A percentile compares a stretch with the other conserved stretches of the same genome.
Evolutionary conservation across 768 basidiomycete genomes (phyloP).

Genomic region (Pholiota conissans): DNA sequence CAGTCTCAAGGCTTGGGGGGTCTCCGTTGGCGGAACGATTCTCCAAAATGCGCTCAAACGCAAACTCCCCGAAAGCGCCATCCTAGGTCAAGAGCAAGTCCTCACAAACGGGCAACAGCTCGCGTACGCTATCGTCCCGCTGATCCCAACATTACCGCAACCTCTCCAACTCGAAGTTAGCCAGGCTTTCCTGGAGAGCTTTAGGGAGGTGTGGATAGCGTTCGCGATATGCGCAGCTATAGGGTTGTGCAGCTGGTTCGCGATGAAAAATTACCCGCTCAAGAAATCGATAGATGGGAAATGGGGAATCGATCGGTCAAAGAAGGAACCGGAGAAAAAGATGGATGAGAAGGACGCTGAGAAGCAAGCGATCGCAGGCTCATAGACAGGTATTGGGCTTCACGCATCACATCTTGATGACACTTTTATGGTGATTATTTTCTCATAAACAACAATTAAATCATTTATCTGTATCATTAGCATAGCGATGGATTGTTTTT

Average conservation of each 20-base stretch:
- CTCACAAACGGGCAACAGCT: conserved; percentile 31
- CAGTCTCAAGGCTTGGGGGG: conserved; percentile 30
- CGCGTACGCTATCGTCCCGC: conserved; percentile 46
- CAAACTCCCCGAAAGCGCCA: conserved; percentile 34
- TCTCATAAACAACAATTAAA: too few species aligned
- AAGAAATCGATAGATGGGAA: conserved; percentile 11
- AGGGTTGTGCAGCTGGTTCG: conserved; percentile 7
- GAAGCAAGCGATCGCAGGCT: not conserved
- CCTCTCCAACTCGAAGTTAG: conserved; percentile 14
- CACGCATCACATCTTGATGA: not conserved
- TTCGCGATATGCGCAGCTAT: conserved; percentile 8
- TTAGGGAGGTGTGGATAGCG: conserved; percentile 14
- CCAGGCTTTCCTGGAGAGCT: conserved; percentile 9
- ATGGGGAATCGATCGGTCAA: conserved; percentile 14
- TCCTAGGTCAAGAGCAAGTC: conserved; percentile 25
- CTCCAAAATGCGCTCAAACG: conserved; percentile 49
- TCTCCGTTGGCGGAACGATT: conserved; percentile 48
- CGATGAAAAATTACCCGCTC: conserved; percentile 12
- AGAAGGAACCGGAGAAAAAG: not conserved
- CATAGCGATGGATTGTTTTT: not conserved
- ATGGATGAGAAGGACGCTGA: not conserved
- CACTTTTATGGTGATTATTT: too few species aligned
- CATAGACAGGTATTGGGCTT: not conserved
- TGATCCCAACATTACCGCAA: conserved; percentile 33
- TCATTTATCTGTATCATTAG: not conserved